Evolutionary conservation across 2,329 filamentous ascomycete genomes (phyloP).

Genomic region (Botryotinia globosa): DNA sequence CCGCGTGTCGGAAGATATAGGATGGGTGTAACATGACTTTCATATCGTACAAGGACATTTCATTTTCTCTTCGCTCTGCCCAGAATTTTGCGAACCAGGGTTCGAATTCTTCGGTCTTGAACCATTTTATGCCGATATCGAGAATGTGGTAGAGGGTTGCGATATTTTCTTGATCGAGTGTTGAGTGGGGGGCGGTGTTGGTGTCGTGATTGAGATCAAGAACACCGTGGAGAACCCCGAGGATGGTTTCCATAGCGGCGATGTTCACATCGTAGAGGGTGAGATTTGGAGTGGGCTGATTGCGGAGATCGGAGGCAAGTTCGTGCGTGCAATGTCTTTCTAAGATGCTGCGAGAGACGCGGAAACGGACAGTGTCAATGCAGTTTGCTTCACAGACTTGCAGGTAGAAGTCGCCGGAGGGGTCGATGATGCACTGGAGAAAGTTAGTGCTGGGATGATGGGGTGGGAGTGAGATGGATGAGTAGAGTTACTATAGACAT

Average conservation of each 20-base stretch:
- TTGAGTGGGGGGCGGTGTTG: too few species aligned
- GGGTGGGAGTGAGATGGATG: neutral
- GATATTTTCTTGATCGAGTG: neutral
- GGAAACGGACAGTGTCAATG: neutral
- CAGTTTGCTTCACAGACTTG: neutral
- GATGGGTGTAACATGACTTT: neutral
- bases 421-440: neutral
- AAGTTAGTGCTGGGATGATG: neutral
- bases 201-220: neutral
- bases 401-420: neutral
- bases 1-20: neutral
- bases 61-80: too few species aligned
- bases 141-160: neutral
- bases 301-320: neutral
- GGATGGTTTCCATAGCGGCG: neutral
- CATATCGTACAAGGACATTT: neutral
- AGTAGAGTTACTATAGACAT: neutral
- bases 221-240: neutral
- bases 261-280: neutral
- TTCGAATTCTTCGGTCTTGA: neutral
- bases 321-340: neutral
- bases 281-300: too few species aligned
- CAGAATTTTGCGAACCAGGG: neutral
- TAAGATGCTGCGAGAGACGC: neutral
- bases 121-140: neutral